Evolutionary conservation across 2,329 filamentous ascomycete species (phyloP).

Genomic region (Penicillium sp.): DNA sequence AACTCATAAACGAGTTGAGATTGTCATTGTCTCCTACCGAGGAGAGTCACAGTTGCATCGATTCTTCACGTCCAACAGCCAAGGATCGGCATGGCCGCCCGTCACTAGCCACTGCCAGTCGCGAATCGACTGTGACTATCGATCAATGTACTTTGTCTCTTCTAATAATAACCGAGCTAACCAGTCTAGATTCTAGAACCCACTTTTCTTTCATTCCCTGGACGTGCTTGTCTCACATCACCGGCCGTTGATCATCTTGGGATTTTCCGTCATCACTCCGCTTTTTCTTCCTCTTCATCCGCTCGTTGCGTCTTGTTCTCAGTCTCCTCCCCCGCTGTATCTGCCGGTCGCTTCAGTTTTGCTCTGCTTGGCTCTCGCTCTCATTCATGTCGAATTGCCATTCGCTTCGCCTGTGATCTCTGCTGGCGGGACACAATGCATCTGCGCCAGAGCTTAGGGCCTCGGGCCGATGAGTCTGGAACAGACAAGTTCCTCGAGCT

Average conservation of each 20-base stretch:
- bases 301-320: conserved; percentile 7
- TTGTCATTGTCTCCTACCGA: background rate
- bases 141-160: background rate
- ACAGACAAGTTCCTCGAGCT: conserved; percentile 46
- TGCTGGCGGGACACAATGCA: conserved; percentile 28
- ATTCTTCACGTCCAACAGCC: conserved; percentile 1
- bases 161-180: conserved; percentile 25
- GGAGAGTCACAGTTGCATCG: background rate
- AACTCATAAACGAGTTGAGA: conserved; percentile 2
- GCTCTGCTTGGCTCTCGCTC: background rate
- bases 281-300: conserved; percentile 15
- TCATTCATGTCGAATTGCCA: conserved; percentile 20
- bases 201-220: conserved; percentile 24
- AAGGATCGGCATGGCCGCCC: conserved; percentile 14
- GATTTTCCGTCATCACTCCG: conserved; percentile 6
- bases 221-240: conserved; percentile 22
- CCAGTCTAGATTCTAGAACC: conserved; percentile 8
- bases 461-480: conserved; percentile 27
- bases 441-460: conserved; percentile 24
- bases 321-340: conserved; percentile 6
- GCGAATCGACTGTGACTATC: background rate
- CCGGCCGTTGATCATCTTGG: conserved; percentile 9
- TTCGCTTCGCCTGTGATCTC: conserved; percentile 18
- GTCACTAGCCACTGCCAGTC: background rate
- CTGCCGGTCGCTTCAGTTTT: conserved; percentile 8